These are phyloP conservation scores for Pseudovirgaria hyperparasitica DNA, from an alignment of 2,329 filamentous ascomycete genomes.

Conservation along the genomic window DNA sequence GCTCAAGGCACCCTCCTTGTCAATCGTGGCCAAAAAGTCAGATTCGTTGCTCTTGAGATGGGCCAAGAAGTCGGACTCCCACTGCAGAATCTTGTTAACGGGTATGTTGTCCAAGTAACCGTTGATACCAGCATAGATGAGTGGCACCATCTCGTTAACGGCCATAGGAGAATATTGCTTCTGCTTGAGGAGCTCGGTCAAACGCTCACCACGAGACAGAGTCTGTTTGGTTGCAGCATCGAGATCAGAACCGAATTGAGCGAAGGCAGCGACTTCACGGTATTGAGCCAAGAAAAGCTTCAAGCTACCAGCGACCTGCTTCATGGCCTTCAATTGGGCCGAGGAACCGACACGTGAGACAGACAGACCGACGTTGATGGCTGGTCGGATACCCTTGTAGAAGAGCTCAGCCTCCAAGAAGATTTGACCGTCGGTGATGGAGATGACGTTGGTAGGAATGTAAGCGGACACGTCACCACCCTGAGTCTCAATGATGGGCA, in stretches of 20 bases:
- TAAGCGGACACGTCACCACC: conserved; percentile 99
- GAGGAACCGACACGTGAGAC: conserved; percentile 99
- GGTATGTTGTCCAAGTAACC: conserved; percentile 82
- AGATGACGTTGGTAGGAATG: conserved; percentile 99
- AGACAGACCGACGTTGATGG: conserved; percentile 99
- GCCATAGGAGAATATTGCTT: conserved; percentile 99
- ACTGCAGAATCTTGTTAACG: conserved; percentile 79
- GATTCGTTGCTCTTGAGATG: conserved; percentile 86
- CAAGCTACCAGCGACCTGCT: conserved; percentile 98
- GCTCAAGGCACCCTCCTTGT: conserved; percentile 91
- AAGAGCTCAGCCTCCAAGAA: conserved; percentile 99
- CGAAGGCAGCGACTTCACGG: conserved; percentile 99
- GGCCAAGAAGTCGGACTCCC: conserved; percentile 88
- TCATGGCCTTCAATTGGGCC: conserved; percentile 99
- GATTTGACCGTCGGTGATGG: conserved; percentile 98
- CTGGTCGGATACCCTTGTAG: conserved; percentile 99
- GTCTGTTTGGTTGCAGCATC: conserved; percentile 99
- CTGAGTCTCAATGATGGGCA: conserved; percentile 98
- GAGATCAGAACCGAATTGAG: conserved; percentile 99
- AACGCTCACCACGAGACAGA: conserved; percentile 93
- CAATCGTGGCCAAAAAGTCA: conserved; percentile 72
- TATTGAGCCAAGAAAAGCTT: conserved; percentile 99
- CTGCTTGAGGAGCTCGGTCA: conserved; percentile 98
- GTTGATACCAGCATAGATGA: conserved; percentile 99
- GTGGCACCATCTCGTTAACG: conserved; percentile 98